These are phyloP conservation scores for Zygosaccharomyces lentus DNA, from an alignment of 805 yeast genomes.

Conservation along the genomic window DNA sequence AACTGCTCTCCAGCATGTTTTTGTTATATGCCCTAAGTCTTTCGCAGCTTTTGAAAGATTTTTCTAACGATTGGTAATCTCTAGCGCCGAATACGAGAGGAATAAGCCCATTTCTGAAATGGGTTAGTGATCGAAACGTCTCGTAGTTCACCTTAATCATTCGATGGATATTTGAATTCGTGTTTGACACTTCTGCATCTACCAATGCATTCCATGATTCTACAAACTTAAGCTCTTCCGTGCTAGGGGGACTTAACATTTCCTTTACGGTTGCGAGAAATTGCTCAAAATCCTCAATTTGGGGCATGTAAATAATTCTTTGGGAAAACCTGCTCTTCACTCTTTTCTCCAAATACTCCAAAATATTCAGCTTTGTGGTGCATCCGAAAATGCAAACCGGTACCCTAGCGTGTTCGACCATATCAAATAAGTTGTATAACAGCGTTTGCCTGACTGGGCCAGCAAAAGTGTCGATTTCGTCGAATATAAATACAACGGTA, in stretches of 20 bases:
- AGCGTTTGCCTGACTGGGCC: constrained; percentile 71
- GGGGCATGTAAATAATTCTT: constrained; percentile 57
- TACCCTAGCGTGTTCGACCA: constrained; percentile 63
- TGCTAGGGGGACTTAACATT: constrained; percentile 30
- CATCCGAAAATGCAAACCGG: constrained; percentile 82
- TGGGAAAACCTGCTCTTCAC: constrained; percentile 89
- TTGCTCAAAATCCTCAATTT: constrained; percentile 43
- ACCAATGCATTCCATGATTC: constrained; percentile 45
- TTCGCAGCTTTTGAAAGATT: constrained; percentile 16
- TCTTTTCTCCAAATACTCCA: constrained; percentile 84
- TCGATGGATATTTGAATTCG: constrained; percentile 35
- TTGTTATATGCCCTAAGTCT: constrained; percentile 24
- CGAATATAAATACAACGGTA: constrained; percentile 73
- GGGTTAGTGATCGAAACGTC: constrained; percentile 54
- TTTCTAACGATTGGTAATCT: constrained; percentile 26
- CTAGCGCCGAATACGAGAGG: constrained; percentile 40
- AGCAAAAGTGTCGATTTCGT: constrained; percentile 80
- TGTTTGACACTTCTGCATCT: constrained; percentile 23
- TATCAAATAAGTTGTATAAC: constrained; percentile 80
- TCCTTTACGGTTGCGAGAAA: constrained; percentile 48
- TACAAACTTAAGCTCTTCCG: constrained; percentile 11
- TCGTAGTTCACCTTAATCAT: constrained; percentile 46
- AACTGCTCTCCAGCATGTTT: constrained; percentile 30
- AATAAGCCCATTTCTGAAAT: constrained; percentile 43
- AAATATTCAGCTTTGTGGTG: constrained; percentile 66